Evolutionary conservation across 108 stramenopile genomes (phyloP), one percentile per base, ranked within the genome.

Genomic region (Bacterosira constricta): DNA sequence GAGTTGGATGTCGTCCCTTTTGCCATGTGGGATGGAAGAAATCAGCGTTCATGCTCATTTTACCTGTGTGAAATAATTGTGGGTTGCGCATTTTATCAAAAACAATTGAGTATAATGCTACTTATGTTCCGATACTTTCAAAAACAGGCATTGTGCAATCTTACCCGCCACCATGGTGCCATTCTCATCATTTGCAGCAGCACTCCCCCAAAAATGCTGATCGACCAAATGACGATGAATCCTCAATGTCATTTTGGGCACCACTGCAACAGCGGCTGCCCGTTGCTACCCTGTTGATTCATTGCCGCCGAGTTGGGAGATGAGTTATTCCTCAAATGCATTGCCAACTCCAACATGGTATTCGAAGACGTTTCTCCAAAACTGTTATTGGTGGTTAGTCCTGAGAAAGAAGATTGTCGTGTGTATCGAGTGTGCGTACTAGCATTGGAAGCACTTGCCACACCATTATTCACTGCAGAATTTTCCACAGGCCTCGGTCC

Each of bases 171-270:
- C 51, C 85, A 90, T 86, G 17, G 42, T 46, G 4, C 86, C 89
- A 51, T 77, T 66, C 4, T 72, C 65, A 66, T 91, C 90, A 47
- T 83, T 63, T 1, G 89, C 72, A 20, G 64, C 63, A 2, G 81
- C 59, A 6, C 46, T 56, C 11, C 85, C 83, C 8, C 84, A 64
- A 1, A 82, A 71, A 64, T 94, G 90, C 59, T 88, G 88, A 81
- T 94, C 89, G 10, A 82, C 73, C 55, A 94, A 67, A 64, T 94
- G 93, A 32, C 83, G 79, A 82, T 94, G 93, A 23, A 88, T 59
- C 11, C 85, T 62, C 2, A 91, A n/a, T 12, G 64, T 45, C 46
- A 85, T 67, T 60, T 82, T 85, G 2, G 89, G 86, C 32, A 45
- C 18, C 17, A 23, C 55, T 51, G 51, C 39, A 6, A 31, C 15